A percentile compares a stretch with the other conserved stretches of the same genome.
phyloP scores from a whole-genome alignment of 2,329 filamentous ascomycete genomes.

The Exophiala viscosa region DNA sequence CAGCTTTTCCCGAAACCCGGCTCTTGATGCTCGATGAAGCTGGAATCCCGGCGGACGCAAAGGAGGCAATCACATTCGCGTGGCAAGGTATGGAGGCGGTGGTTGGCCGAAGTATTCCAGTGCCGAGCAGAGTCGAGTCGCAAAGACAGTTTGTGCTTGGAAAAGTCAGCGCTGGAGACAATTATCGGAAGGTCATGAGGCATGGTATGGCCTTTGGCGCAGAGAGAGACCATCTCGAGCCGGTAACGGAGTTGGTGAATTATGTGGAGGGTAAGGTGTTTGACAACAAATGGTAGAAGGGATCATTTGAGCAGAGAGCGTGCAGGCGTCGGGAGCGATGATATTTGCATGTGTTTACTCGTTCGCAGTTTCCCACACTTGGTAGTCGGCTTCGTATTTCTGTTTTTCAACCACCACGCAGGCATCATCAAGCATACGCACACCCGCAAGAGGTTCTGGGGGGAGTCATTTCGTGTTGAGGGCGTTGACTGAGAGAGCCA shows the following conservation, averaged over 20 bases:
- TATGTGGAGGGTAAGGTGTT: constrained; percentile 48
- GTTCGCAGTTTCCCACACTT: no score
- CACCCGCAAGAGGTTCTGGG: no score
- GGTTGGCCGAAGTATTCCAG: constrained; percentile 53
- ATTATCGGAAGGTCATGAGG: constrained; percentile 53
- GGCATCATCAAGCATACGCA: no score
- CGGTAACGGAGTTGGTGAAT: constrained; percentile 52
- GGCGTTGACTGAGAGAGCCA: no score
- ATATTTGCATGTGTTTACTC: not conserved
- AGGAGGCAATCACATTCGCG: constrained; percentile 59
- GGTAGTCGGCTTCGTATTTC: no score
- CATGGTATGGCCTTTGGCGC: constrained; percentile 52
- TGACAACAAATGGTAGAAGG: constrained; percentile 43
- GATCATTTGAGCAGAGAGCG: not conserved
- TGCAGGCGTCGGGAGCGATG: not conserved
- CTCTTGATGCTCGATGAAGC: constrained; percentile 57
- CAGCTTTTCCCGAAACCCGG: constrained; percentile 45
- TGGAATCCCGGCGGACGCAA: constrained; percentile 55
- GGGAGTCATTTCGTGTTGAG: no score
- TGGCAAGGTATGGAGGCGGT: constrained; percentile 60
- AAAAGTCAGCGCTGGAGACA: constrained; percentile 53
- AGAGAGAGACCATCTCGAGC: constrained; percentile 40
- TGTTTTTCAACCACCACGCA: no score
- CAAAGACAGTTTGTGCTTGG: constrained; percentile 51
- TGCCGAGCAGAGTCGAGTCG: constrained; percentile 55